phyloP scores from a whole-genome alignment of 805 yeast species.

The Blastobotrys chiropterorum region DNA sequence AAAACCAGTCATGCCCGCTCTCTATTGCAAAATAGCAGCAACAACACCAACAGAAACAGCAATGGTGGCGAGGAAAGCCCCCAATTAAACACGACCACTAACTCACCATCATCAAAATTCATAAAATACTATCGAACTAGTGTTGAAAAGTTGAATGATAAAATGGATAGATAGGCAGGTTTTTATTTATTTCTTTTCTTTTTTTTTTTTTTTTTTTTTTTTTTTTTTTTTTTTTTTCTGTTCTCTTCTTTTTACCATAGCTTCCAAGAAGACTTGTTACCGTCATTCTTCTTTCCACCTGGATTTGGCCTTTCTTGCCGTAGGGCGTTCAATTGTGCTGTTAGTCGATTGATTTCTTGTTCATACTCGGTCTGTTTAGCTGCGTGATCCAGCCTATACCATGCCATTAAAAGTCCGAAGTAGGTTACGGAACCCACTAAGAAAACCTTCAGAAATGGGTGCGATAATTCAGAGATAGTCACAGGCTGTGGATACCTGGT shows the following conservation, averaged over 20 bases:
- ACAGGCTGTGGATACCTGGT: neutral
- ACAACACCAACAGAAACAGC: constrained; percentile 4
- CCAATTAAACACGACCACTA: constrained; percentile 1
- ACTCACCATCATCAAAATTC: constrained; percentile 11
- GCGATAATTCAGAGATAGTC: neutral
- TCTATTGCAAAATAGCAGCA: constrained; percentile 1
- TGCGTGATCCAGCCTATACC: constrained; percentile 8
- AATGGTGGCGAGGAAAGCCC: neutral
- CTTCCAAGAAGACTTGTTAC: neutral
- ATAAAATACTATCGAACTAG: constrained; percentile 16
- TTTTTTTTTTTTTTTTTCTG: neutral
- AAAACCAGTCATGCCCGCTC: constrained; percentile 32
- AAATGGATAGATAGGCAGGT: constrained; percentile 3
- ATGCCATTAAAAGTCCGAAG: constrained; percentile 15
- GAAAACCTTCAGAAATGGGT: constrained; percentile 12
- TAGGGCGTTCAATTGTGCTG: neutral
- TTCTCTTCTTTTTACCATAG: neutral
- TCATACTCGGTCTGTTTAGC: neutral
- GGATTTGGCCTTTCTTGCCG: neutral
- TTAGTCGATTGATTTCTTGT: neutral
- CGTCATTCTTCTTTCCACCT: neutral
- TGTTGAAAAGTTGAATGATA: constrained; percentile 16
- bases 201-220: neutral
- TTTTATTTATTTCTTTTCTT: neutral
- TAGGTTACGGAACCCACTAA: constrained; percentile 12